Evolutionary conservation across 2,329 filamentous ascomycete species (phyloP), one percentile per base, ranked within the genome.

Genomic region (Laburnicola sp.): DNA sequence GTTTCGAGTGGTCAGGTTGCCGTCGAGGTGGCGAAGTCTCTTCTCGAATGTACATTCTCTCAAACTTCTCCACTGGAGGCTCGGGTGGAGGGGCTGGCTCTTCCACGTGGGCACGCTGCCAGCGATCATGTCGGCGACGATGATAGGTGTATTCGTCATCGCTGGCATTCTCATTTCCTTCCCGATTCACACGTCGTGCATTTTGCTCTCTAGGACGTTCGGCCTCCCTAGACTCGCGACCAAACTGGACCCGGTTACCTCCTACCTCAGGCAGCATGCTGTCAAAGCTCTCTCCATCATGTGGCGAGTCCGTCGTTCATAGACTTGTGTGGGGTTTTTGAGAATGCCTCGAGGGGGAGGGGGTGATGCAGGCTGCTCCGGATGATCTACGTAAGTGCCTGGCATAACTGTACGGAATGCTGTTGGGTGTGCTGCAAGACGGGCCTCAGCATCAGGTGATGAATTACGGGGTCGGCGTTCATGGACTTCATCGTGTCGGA

Each of bases 251-350:
- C 36, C 59, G 59, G 16, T 62, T 60, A 1, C 61, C 62, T 22
- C 62, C 68, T 2, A 68, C 48, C 52, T 71, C 66, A n/a, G 67
- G 68, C 11, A 51, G 48, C 22, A 57, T 66, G 46, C 65, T 68
- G 22, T 68, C 63, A 3, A 60, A 54, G 31, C 62, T 70, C 4
- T 58, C 54, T 22, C 57, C 51, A 63, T 51, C 10, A 36, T 51
- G 16, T 57, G 54, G 1, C 54, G 54, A 37, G 58, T 54, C 0
- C 53, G 39, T 3, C 59, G 63, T 26, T 68, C 59, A 11, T 49
- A 57, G 28, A 56, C 56, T 28, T 54, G 50, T 5, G 55, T 54
- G 1, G 55, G 6, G 8, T 53, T 53, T 44, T 68, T 69, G 23
- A 67, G 47, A 23, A 72, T 70, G 2, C 66, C 51, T 6, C 57